Conservation (phyloP, 306 rosid species). For the Cucumis cinereus region DNA sequence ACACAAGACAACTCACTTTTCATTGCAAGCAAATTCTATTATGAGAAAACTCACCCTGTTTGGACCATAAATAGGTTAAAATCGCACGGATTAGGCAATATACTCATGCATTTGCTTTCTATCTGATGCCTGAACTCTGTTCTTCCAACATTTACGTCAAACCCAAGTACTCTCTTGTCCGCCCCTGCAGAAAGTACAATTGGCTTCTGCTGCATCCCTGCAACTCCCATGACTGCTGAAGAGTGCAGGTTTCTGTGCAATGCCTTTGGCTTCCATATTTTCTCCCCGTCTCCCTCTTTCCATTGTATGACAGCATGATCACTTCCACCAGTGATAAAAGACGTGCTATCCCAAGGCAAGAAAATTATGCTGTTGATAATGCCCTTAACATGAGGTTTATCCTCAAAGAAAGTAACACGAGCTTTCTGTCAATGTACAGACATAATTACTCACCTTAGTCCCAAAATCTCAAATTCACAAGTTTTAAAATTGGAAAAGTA, state of each 20-base stretch:
- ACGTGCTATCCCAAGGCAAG: constrained; percentile 68
- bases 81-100: constrained; percentile 68
- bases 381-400: constrained; percentile 88
- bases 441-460: neutral
- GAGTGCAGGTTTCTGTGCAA: constrained; percentile 74
- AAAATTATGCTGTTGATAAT: constrained; percentile 67
- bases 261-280: constrained; percentile 70
- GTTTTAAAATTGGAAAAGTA: neutral
- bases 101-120: constrained; percentile 89
- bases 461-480: neutral
- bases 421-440: constrained; percentile 43
- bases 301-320: constrained; percentile 88
- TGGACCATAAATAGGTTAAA: constrained; percentile 87
- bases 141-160: constrained; percentile 47
- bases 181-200: constrained; percentile 85
- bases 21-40: constrained; percentile 1
- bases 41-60: constrained; percentile 41
- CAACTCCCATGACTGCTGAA: constrained; percentile 98
- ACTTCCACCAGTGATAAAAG: constrained; percentile 83
- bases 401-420: constrained; percentile 61
- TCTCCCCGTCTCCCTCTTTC: constrained; percentile 53
- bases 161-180: constrained; percentile 76
- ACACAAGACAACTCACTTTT: neutral
- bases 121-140: constrained; percentile 75
- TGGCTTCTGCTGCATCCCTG: constrained; percentile 80